Base-by-base conservation (phyloP, 257 asterid genomes). In the Oldenlandia corymbosa region DNA sequence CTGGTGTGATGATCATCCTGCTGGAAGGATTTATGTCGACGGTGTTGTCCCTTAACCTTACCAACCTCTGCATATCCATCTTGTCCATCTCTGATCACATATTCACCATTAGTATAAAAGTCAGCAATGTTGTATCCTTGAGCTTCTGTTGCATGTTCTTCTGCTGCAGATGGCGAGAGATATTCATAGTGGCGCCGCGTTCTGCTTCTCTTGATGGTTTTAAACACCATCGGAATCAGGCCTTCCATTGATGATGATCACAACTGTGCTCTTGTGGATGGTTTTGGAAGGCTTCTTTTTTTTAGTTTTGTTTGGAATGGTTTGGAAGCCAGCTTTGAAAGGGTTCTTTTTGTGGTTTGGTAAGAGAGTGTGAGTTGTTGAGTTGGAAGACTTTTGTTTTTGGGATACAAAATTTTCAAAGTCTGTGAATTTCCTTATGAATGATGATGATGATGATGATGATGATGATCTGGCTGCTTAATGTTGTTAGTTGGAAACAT, bases 221-320 rank as follows among this genome's bases (percentile, higher is more conserved):
- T 83, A 79, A 63, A 86, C 20, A 84, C 83, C 82, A 84, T 46
- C 20, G 96, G 96, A 57, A 89, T 74, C 6, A 89, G 69, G 26
- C 96, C 96, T 65, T 89, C 95, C 96, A 89, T 86, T 11, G 62
- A 13, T 45, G 50, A 45, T 45, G 39, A 34, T 34, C 18, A 4
- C 8, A 2, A 1, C n/a, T 31, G 45, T 30, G 43, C 11, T 54
- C 7, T 36, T 54, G 60, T 54, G 43, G n/a, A 30, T 56, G 61
- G 26, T 56, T 56, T 30, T 30, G 61, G 61, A 54, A 30, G 60
- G 17, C 61, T 56, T 56, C 20, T 32, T 54, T 55, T 30, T 56
- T 26, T 56, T 18, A 16, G 5, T 9, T 34, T 34, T 56, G 6
- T 31, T 17, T 54, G 41, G 18, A 0, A 26, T 53, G 37, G 5